Conservation (phyloP, 352 stramenopile genomes). For the Globisporangium mamillatum region DNA sequence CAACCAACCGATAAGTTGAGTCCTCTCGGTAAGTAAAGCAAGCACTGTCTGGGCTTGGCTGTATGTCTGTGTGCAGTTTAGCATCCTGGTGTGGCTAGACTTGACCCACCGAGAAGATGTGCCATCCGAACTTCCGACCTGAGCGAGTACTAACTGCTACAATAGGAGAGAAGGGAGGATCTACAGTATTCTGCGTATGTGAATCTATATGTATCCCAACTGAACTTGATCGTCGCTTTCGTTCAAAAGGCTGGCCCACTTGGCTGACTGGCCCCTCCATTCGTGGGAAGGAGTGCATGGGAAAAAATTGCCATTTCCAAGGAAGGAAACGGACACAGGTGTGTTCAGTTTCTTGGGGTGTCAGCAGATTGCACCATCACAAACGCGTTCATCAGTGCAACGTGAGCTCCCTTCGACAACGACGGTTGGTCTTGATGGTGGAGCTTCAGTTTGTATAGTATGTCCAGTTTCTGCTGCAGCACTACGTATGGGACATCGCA, state of each 20-base stretch:
- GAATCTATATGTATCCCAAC: too few species aligned
- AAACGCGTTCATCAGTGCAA: slow-evolving; percentile 69
- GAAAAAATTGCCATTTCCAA: slow-evolving; percentile 74
- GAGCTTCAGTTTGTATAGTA: slow-evolving; percentile 12
- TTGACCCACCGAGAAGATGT: background rate
- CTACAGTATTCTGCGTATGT: background rate
- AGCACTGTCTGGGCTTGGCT: background rate
- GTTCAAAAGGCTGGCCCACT: too few species aligned
- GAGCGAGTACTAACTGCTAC: background rate
- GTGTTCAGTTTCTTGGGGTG: slow-evolving; percentile 80
- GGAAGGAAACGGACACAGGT: slow-evolving; percentile 40
- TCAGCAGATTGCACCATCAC: slow-evolving; percentile 77
- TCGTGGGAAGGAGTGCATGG: slow-evolving; percentile 12
- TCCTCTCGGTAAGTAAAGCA: background rate
- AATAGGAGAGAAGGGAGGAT: background rate
- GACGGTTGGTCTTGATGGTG: slow-evolving; percentile 28
- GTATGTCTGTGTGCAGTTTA: background rate
- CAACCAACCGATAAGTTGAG: background rate
- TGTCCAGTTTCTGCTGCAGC: slow-evolving; percentile 7
- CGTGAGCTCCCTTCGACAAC: slow-evolving; percentile 71
- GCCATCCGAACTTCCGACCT: background rate
- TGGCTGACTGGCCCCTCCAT: slow-evolving; percentile 6
- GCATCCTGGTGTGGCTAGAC: background rate
- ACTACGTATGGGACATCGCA: slow-evolving; percentile 37
- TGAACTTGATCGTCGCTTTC: background rate